Conservation (phyloP, 2,329 filamentous ascomycete genomes). For the Colletotrichum costaricense region DNA sequence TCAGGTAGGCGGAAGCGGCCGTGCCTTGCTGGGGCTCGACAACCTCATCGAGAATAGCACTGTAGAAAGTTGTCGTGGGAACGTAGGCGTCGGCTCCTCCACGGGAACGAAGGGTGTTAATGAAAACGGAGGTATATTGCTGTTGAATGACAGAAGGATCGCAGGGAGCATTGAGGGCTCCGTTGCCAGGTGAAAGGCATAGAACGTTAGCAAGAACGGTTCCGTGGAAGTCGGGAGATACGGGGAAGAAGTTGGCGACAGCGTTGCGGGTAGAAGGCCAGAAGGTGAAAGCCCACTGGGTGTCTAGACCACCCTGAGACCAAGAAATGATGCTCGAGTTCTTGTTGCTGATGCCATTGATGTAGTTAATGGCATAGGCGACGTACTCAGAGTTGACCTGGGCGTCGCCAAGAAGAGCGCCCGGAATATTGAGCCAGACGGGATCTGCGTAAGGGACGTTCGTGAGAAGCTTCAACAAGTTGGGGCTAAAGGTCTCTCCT, state of each 20-base stretch:
- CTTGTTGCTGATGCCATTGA: constrained; percentile 51
- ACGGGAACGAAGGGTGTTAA: constrained; percentile 52
- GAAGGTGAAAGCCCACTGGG: constrained; percentile 69
- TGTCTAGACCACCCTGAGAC: constrained; percentile 65
- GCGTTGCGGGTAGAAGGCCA: constrained; percentile 60
- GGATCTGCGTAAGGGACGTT: constrained; percentile 56
- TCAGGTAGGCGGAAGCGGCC: constrained; percentile 57
- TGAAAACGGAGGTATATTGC: constrained; percentile 54
- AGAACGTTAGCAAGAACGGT: constrained; percentile 37
- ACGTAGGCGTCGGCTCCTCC: constrained; percentile 65
- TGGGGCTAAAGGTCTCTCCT: constrained; percentile 55
- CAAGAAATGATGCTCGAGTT: constrained; percentile 60
- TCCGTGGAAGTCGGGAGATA: constrained; percentile 61
- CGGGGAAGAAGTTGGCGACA: constrained; percentile 61
- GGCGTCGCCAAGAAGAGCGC: constrained; percentile 56
- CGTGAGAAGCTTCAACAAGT: constrained; percentile 60
- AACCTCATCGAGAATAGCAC: constrained; percentile 59
- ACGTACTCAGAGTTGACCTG: constrained; percentile 66
- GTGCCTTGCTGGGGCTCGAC: constrained; percentile 61
- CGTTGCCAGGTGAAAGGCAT: constrained; percentile 14
- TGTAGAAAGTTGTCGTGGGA: constrained; percentile 65
- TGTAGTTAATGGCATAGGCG: constrained; percentile 69
- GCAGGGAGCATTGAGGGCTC: constrained; percentile 29
- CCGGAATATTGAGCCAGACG: constrained; percentile 67
- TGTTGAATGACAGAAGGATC: constrained; percentile 59